A percentile compares a stretch with the other conserved stretches of the same genome.
These are phyloP conservation scores for Fusarium xyrophilum DNA, from an alignment of 2,329 filamentous ascomycete species.

Conservation along the genomic window DNA sequence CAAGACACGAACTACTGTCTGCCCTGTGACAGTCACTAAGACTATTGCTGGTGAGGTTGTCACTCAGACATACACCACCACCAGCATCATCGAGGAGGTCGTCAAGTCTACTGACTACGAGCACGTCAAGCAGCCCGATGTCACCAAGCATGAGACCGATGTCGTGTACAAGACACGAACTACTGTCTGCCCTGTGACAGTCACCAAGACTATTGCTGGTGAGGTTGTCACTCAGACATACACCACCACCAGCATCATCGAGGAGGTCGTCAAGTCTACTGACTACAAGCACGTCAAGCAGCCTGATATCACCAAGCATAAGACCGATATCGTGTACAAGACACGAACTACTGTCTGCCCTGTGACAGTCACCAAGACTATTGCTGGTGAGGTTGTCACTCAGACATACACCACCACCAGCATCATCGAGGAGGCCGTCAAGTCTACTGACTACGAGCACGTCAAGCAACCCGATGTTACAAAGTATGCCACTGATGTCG, in stretches of 20 bases:
- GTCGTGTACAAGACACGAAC: conserved; percentile 53
- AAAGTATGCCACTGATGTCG: conserved; percentile 44
- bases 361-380: conserved; percentile 45
- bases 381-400: conserved; percentile 52
- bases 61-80: conserved; percentile 48
- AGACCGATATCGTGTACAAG: conserved; percentile 47
- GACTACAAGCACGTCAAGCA: conserved; percentile 47
- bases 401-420: conserved; percentile 43
- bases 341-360: conserved; percentile 53
- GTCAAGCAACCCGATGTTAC: conserved; percentile 50
- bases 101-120: conserved; percentile 46
- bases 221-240: conserved; percentile 51
- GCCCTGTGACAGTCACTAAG: conserved; percentile 41
- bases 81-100: conserved; percentile 41
- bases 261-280: conserved; percentile 44
- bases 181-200: conserved; percentile 45
- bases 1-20: conserved; percentile 53
- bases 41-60: conserved; percentile 52
- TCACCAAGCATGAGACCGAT: conserved; percentile 45
- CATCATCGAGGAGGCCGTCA: conserved; percentile 43
- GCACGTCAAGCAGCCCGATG: conserved; percentile 48
- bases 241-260: conserved; percentile 44
- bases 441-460: conserved; percentile 46
- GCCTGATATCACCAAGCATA: conserved; percentile 48
- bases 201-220: conserved; percentile 48